Percentiles rank a stretch among this genome's conserved stretches.
phyloP scores from a whole-genome alignment of 2,329 filamentous ascomycete species.

The Xylaria polymorpha region DNA sequence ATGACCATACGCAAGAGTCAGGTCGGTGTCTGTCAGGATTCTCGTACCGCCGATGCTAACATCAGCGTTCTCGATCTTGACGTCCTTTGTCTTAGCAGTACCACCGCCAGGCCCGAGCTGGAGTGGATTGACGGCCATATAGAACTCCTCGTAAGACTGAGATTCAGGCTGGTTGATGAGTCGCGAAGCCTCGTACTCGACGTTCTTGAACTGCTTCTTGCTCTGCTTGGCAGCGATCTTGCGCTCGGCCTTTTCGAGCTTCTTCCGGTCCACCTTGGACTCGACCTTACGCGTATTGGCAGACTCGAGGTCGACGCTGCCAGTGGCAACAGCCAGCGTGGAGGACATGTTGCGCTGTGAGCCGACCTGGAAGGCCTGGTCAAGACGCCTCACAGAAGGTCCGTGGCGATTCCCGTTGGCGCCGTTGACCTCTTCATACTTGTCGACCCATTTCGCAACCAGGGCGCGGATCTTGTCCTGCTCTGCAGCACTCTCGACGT shows the following conservation, averaged over 20 bases:
- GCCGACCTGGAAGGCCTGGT: slow-evolving; percentile 94
- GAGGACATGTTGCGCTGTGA: slow-evolving; percentile 96
- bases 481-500: slow-evolving; percentile 72
- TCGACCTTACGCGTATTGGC: slow-evolving; percentile 94
- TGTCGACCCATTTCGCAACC: slow-evolving; percentile 89
- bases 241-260: slow-evolving; percentile 96
- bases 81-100: slow-evolving; percentile 94
- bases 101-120: slow-evolving; percentile 79
- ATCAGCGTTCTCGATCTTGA: slow-evolving; percentile 97
- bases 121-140: slow-evolving; percentile 98
- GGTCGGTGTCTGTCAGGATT: slow-evolving; percentile 88
- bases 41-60: slow-evolving; percentile 89
- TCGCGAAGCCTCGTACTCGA: slow-evolving; percentile 95
- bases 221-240: slow-evolving; percentile 99
- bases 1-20: slow-evolving; percentile 91
- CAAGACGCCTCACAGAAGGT: slow-evolving; percentile 85
- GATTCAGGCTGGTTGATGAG: slow-evolving; percentile 85
- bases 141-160: slow-evolving; percentile 98
- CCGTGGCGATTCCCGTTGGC: slow-evolving; percentile 77
- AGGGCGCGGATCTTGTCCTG: slow-evolving; percentile 83
- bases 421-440: slow-evolving; percentile 79
- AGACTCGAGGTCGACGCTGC: slow-evolving; percentile 90
- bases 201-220: slow-evolving; percentile 98
- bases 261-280: slow-evolving; percentile 97
- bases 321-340: slow-evolving; percentile 86